Evolutionary conservation across 2,329 filamentous ascomycete genomes (phyloP).

Genomic region (Capronia epimyces): DNA sequence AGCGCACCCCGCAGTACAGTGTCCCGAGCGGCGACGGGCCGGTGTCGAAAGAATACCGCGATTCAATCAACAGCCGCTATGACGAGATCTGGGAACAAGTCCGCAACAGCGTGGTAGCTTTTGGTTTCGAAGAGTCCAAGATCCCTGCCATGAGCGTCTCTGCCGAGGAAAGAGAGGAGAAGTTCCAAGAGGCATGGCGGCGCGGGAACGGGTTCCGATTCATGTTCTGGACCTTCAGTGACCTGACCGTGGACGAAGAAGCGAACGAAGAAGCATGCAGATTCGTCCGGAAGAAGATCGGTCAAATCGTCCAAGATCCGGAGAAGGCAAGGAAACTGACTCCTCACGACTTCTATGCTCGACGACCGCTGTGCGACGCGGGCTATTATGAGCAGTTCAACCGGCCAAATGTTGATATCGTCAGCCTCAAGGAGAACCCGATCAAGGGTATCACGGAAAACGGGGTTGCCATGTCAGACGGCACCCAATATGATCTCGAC

Average conservation of each 20-base stretch:
- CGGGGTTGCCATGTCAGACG: slow-evolving; percentile 29
- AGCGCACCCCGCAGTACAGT: slow-evolving; percentile 32
- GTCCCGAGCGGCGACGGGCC: slow-evolving; percentile 16
- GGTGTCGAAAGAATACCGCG: slow-evolving; percentile 8
- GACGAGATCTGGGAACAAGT: slow-evolving; percentile 33
- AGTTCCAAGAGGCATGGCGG: slow-evolving; percentile 33
- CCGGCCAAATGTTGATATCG: slow-evolving; percentile 42
- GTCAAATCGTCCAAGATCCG: slow-evolving; percentile 32
- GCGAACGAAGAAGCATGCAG: slow-evolving; percentile 38
- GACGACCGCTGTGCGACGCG: slow-evolving; percentile 46
- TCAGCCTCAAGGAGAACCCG: slow-evolving; percentile 33
- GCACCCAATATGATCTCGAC: slow-evolving; percentile 31
- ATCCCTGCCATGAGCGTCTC: slow-evolving; percentile 5
- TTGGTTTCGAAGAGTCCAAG: slow-evolving; percentile 29
- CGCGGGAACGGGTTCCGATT: slow-evolving; percentile 36
- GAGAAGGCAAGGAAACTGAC: slow-evolving; percentile 30
- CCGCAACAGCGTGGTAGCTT: slow-evolving; percentile 28
- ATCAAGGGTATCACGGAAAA: slow-evolving; percentile 28
- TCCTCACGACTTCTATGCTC: slow-evolving; percentile 52
- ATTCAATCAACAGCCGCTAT: slow-evolving; percentile 34
- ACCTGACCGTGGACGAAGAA: slow-evolving; percentile 34
- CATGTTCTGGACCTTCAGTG: slow-evolving; percentile 37
- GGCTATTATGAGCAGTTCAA: slow-evolving; percentile 50
- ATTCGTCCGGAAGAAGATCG: slow-evolving; percentile 37
- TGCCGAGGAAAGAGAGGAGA: slow-evolving; percentile 22